Percentiles rank a stretch among this genome's conserved stretches.
These are phyloP conservation scores for Suillus hirtellus DNA, from an alignment of 768 basidiomycete genomes.

Conservation along the genomic window DNA sequence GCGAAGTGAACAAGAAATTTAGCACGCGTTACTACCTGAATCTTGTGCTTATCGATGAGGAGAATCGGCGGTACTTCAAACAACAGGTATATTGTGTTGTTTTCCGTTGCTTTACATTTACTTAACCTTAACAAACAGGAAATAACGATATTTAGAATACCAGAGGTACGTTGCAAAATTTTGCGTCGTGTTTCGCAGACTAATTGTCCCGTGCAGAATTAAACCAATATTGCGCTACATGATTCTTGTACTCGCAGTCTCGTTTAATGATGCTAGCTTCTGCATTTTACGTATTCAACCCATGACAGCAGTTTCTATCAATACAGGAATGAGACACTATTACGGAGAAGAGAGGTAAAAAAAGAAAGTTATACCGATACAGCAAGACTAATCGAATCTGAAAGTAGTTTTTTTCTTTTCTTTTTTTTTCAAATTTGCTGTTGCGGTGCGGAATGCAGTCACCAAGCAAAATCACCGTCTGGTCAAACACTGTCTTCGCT, in stretches of 20 bases:
- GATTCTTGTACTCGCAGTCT: constrained; percentile 1
- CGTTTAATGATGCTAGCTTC: not conserved
- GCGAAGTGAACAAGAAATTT: constrained; percentile 99
- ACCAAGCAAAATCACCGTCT: not conserved
- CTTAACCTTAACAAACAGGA: constrained; percentile 44
- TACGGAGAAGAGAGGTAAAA: not conserved
- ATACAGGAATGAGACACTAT: not conserved
- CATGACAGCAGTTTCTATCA: not conserved
- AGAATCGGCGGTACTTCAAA: constrained; percentile 97
- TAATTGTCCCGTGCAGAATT: constrained; percentile 34
- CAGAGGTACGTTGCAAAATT: constrained; percentile 54
- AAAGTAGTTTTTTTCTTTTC: not conserved
- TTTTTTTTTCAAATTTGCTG: not conserved
- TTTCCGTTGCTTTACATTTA: not conserved
- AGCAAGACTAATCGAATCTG: not conserved
- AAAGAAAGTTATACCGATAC: not conserved
- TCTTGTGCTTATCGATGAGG: constrained; percentile 95
- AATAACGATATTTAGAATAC: constrained; percentile 90
- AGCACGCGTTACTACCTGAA: constrained; percentile 97
- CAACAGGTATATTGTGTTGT: constrained; percentile 64
- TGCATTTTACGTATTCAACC: not conserved
- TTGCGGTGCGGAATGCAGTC: not conserved
- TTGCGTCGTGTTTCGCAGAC: constrained; percentile 1
- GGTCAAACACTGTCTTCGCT: constrained; percentile 8
- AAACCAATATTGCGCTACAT: constrained; percentile 14